A percentile compares a stretch with the other conserved stretches of the same genome.
phyloP scores from a whole-genome alignment of 2,329 filamentous ascomycete species.

The Nannizziopsis barbatae region DNA sequence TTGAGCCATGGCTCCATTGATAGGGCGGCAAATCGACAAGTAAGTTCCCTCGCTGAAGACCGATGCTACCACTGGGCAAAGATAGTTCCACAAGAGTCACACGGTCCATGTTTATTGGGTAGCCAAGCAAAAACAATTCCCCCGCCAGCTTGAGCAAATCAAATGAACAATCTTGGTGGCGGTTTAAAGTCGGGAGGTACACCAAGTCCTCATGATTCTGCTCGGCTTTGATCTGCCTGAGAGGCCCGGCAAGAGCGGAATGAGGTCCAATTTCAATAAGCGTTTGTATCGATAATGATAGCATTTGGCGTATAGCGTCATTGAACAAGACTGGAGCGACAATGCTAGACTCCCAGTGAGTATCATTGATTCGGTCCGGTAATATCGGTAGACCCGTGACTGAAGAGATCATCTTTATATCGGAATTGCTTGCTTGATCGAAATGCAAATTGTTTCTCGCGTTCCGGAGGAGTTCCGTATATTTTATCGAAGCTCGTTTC shows the following conservation, averaged over 20 bases:
- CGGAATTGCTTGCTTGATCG: neutral
- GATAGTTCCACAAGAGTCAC: neutral
- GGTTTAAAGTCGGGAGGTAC: conserved; percentile 4
- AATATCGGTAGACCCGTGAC: neutral
- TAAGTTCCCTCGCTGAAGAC: neutral
- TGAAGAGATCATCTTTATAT: neutral
- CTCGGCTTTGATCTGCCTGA: conserved; percentile 12
- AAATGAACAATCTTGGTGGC: conserved; percentile 8
- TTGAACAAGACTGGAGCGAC: conserved; percentile 9
- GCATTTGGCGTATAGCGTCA: neutral
- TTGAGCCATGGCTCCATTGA: conserved; percentile 13
- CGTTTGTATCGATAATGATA: neutral
- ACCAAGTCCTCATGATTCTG: neutral
- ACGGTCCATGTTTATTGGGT: neutral
- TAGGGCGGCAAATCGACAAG: conserved; percentile 15
- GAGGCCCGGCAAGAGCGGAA: conserved; percentile 13
- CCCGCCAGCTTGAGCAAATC: conserved; percentile 2
- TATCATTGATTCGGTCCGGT: neutral
- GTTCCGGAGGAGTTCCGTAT: conserved; percentile 4
- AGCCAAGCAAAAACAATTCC: conserved; percentile 10
- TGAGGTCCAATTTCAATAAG: conserved; percentile 16
- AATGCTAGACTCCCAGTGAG: conserved; percentile 9
- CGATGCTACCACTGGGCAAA: neutral
- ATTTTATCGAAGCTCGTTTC: conserved; percentile 13
- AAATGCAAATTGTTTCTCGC: neutral